Base-by-base conservation (phyloP, 1,139 yeast species). In the Saccharomyces pastorianus region DNA sequence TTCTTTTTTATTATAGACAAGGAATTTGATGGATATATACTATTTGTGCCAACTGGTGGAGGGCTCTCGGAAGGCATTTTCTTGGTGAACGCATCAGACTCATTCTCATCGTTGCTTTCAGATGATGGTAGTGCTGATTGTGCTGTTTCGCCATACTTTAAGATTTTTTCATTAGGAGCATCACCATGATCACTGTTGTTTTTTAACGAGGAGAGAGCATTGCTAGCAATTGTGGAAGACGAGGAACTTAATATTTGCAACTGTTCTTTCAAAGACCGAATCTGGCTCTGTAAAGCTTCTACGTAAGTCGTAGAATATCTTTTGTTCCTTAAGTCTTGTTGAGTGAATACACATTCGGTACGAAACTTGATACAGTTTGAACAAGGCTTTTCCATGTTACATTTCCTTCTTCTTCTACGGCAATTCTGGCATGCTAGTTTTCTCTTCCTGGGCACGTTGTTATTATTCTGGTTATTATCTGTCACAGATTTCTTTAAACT, bases 381-480 rank as follows among this genome's bases (percentile, higher is more conserved):
- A 61, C 85, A 81, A 2, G 84, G 84, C 49, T 64, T 59, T 47
- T 72, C 73, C 56, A 71, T 71, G 59, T 77, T 73, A 64, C 85
- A 81, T 64, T 77, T 78, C 56, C 80, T 76, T 61, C 81, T 78
- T 51, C 81, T 72, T n/a, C 70, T 59, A 23, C 84, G 71, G 62
- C 85, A 81, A 51, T 80, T 64, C 60, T 75, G 76, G 62, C 84
- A 80, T 6, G 73, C 68, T 3, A 61, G 50, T 31, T 49, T n/a
- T 28, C 47, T 29, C 34, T 29, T 32, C 47, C 32, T 49, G 23
- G 42, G 11, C 23, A 13, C 50, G 17, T 14, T 17, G 14, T 28
- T 29, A 29, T 47, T 7, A 20, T n/a, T 8, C 25, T 23, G 14
- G 20, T 29, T 17, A 23, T 13, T 29, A 9, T 13, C 17, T 4